These are phyloP conservation scores for Neonectria ditissima DNA, from an alignment of 2,329 filamentous ascomycete genomes.

Conservation along the genomic window DNA sequence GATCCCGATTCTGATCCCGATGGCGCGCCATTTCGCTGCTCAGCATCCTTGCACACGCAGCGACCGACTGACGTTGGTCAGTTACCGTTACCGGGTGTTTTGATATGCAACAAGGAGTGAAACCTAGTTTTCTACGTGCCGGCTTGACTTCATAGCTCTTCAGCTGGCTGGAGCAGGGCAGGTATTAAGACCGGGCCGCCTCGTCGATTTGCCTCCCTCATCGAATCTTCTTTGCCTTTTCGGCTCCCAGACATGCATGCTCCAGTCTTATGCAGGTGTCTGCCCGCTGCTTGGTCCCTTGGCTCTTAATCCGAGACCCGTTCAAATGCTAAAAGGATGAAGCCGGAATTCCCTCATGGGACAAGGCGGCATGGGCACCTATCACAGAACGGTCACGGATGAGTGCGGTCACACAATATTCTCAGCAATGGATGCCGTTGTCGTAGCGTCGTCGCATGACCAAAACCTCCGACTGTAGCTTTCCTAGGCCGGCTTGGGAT, in stretches of 20 bases:
- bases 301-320: background rate
- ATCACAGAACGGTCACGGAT: constrained; percentile 1
- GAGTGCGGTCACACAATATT: background rate
- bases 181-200: background rate
- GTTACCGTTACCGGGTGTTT: background rate
- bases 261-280: background rate
- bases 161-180: too few species aligned
- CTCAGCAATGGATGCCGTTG: background rate
- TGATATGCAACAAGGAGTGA: background rate
- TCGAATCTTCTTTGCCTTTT: too few species aligned
- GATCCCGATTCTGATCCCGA: background rate
- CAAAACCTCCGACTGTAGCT: background rate
- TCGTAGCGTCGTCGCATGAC: background rate
- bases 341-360: background rate
- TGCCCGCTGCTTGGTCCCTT: background rate
- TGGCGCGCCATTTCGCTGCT: background rate
- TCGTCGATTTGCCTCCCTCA: background rate
- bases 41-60: background rate
- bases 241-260: background rate
- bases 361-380: background rate
- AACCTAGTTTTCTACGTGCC: background rate
- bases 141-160: too few species aligned
- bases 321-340: background rate
- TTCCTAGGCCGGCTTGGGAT: background rate
- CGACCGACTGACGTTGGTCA: background rate